Evolutionary conservation across 805 yeast species (phyloP).

Genomic region (Saccharomycopsis sp.): DNA sequence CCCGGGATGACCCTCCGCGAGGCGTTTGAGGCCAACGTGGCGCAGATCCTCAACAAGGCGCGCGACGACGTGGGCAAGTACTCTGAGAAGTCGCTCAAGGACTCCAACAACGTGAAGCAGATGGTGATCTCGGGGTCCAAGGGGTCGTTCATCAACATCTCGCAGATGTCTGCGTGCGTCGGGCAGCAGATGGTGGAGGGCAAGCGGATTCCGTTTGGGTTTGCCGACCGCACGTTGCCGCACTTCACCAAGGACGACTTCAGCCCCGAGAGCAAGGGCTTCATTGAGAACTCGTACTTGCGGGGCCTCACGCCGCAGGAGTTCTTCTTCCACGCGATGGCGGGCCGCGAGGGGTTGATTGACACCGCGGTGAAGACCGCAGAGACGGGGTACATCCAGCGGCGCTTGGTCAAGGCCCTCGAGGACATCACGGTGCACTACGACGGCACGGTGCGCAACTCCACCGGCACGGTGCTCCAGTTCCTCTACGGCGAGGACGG

Average conservation of each 20-base stretch:
- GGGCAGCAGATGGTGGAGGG: constrained; percentile 99
- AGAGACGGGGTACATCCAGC: constrained; percentile 96
- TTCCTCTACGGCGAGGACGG: constrained; percentile 99
- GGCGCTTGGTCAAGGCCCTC: constrained; percentile 93
- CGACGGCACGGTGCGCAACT: constrained; percentile 97
- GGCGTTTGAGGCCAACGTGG: constrained; percentile 95
- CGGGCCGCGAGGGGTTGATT: constrained; percentile 99
- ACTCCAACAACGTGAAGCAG: constrained; percentile 92
- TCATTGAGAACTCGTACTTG: constrained; percentile 92
- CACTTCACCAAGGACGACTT: constrained; percentile 98
- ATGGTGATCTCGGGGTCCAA: constrained; percentile 99
- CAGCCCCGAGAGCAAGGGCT: constrained; percentile 97
- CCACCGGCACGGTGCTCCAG: constrained; percentile 93
- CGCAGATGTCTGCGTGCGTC: constrained; percentile 99
- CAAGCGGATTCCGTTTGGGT: constrained; percentile 97
- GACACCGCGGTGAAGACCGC: constrained; percentile 99
- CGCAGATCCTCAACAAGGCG: constrained; percentile 91
- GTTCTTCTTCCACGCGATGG: constrained; percentile 99
- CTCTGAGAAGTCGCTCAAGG: constrained; percentile 93
- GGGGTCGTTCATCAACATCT: constrained; percentile 97
- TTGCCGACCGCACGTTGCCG: constrained; percentile 92
- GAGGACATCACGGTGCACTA: constrained; percentile 98
- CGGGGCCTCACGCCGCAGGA: constrained; percentile 98
- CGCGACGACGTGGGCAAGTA: constrained; percentile 99
- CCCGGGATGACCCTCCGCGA: constrained; percentile 99